phyloP scores from a whole-genome alignment of 2,329 filamentous ascomycete species.

The Diaporthe citri region DNA sequence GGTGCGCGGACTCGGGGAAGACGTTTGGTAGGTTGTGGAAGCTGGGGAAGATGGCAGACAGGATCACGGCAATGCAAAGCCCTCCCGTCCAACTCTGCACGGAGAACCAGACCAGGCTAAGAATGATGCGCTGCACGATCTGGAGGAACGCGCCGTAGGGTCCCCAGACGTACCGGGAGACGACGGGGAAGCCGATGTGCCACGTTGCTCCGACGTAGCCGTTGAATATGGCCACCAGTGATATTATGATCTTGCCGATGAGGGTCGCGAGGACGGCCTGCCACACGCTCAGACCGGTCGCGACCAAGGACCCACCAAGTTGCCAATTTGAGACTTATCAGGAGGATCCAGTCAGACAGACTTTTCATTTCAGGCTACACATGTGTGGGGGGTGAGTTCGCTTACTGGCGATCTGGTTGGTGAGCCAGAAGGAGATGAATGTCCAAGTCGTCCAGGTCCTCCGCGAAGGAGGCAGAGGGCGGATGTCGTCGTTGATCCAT shows the following conservation, averaged over 20 bases:
- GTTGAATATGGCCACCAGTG: constrained; percentile 51
- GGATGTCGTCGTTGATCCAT: constrained; percentile 36
- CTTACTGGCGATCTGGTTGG: constrained; percentile 36
- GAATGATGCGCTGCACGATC: constrained; percentile 55
- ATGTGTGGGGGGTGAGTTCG: background rate
- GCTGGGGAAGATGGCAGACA: constrained; percentile 46
- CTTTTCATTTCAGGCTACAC: background rate
- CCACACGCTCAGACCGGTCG: constrained; percentile 37
- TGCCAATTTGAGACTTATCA: constrained; percentile 42
- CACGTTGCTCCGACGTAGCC: constrained; percentile 55
- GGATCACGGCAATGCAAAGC: constrained; percentile 41
- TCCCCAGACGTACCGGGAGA: constrained; percentile 55
- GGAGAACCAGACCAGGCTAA: constrained; percentile 55
- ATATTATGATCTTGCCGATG: constrained; percentile 53
- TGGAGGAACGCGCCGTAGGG: constrained; percentile 55
- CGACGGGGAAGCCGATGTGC: constrained; percentile 59
- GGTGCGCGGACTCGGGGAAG: constrained; percentile 43
- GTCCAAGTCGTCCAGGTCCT: constrained; percentile 32
- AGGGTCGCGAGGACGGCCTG: constrained; percentile 42
- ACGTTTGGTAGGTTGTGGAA: constrained; percentile 45
- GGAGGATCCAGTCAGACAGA: background rate
- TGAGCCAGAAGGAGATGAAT: constrained; percentile 34
- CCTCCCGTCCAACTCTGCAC: constrained; percentile 45
- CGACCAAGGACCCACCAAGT: constrained; percentile 31
- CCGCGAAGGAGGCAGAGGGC: constrained; percentile 19